Percentiles rank a stretch among this genome's conserved stretches.
These are phyloP conservation scores for Claviceps capensis DNA, from an alignment of 2,329 filamentous ascomycete genomes.

Conservation along the genomic window DNA sequence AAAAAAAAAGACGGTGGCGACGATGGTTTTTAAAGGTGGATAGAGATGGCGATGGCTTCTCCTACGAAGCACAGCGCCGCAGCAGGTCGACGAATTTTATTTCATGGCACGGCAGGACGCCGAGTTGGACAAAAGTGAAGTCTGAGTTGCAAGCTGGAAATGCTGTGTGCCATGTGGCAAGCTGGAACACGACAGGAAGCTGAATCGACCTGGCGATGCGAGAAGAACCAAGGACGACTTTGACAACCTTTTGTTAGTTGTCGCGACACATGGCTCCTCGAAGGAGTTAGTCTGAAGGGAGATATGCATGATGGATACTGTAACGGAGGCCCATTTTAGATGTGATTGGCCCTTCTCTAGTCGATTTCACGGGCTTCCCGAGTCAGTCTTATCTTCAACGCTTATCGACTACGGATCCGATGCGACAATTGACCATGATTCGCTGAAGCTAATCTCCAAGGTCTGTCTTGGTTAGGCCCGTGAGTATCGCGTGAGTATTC, in stretches of 20 bases:
- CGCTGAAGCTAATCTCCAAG: background rate
- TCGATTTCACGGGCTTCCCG: background rate
- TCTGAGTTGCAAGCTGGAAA: background rate
- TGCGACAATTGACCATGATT: background rate
- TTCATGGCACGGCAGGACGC: background rate
- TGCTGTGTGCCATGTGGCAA: background rate
- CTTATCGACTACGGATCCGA: background rate
- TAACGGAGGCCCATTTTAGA: background rate
- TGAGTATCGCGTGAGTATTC: too few species aligned
- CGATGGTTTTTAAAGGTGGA: background rate
- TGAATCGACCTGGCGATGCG: background rate
- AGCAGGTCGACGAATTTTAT: background rate
- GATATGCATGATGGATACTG: background rate
- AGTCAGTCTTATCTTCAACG: slow-evolving; percentile 2
- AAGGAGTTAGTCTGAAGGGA: background rate
- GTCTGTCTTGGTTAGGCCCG: background rate
- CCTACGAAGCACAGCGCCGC: background rate
- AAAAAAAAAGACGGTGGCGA: background rate
- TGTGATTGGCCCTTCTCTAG: background rate
- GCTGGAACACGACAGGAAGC: background rate
- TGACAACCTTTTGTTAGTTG: background rate
- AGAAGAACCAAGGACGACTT: background rate
- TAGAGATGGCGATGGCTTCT: background rate
- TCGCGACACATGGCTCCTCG: background rate
- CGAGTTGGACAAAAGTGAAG: background rate